Percentiles rank a stretch among this genome's conserved stretches.
phyloP scores from a whole-genome alignment of 2,329 filamentous ascomycete species.

The Ophiostoma novo-ulmi region DNA sequence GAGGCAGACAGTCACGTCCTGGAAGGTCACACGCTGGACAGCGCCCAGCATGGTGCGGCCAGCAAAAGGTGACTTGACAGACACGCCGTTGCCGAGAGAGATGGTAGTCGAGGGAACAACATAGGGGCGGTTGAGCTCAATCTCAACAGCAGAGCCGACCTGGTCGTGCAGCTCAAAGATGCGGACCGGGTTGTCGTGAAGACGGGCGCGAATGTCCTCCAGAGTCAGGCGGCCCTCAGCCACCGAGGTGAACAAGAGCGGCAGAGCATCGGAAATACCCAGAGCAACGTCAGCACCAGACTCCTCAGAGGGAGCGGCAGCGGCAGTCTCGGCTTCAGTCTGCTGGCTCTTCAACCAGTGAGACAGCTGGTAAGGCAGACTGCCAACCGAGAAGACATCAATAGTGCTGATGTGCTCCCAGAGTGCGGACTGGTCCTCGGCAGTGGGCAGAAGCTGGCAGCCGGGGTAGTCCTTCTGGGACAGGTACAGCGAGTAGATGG shows the following conservation, averaged over 20 bases:
- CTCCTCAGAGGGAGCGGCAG: conserved; percentile 32
- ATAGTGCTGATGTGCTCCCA: conserved; percentile 70
- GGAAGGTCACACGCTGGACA: conserved; percentile 71
- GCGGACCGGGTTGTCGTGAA: conserved; percentile 73
- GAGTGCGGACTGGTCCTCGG: conserved; percentile 63
- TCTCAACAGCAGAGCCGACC: conserved; percentile 64
- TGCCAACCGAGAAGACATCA: conserved; percentile 74
- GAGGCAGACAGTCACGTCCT: conserved; percentile 67
- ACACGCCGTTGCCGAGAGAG: conserved; percentile 7
- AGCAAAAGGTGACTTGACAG: conserved; percentile 60
- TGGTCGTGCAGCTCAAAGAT: conserved; percentile 83
- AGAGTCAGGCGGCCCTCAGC: conserved; percentile 66
- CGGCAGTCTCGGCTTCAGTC: neutral
- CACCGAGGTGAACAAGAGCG: conserved; percentile 70
- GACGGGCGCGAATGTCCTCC: conserved; percentile 64
- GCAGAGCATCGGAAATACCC: conserved; percentile 68
- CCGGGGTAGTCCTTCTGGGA: conserved; percentile 65
- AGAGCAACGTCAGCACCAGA: conserved; percentile 46
- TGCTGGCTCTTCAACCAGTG: conserved; percentile 41
- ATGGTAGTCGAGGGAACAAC: conserved; percentile 41
- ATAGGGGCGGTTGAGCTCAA: conserved; percentile 69
- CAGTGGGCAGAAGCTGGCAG: conserved; percentile 61
- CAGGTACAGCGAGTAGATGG: conserved; percentile 73
- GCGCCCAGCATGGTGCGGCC: conserved; percentile 64
- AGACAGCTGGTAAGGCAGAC: conserved; percentile 70